A percentile compares a stretch with the other conserved stretches of the same genome.
Evolutionary conservation across 225 moss, liverwort and hornwort species (phyloP).

Genomic region (Climacium dendroides): DNA sequence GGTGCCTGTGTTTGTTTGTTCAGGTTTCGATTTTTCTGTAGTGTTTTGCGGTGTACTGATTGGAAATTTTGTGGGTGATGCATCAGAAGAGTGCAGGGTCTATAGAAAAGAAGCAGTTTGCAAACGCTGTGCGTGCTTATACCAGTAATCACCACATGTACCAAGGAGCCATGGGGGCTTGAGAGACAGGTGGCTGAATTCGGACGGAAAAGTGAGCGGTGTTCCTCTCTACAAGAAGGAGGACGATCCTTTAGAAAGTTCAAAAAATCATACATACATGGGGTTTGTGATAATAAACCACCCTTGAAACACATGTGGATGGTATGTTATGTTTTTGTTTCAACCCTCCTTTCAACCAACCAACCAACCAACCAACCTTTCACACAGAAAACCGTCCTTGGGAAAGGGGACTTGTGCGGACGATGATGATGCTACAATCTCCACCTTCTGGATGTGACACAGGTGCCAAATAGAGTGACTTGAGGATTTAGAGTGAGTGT

Average conservation of each 20-base stretch:
- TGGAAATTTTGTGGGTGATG: background rate
- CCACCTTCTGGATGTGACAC: background rate
- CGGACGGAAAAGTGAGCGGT: background rate
- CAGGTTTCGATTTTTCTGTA: background rate
- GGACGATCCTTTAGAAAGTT: background rate
- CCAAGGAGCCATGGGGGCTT: slow-evolving; percentile 41
- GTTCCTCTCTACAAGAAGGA: slow-evolving; percentile 13
- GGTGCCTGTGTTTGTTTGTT: background rate
- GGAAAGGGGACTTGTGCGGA: slow-evolving; percentile 6
- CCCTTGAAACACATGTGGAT: background rate
- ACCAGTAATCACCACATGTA: slow-evolving; percentile 13
- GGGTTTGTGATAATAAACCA: background rate
- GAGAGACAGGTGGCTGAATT: background rate
- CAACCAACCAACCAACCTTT: background rate
- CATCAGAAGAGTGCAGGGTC: slow-evolving; percentile 7
- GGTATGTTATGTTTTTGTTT: background rate
- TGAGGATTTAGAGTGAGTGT: background rate
- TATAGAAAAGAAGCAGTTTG: slow-evolving; percentile 11
- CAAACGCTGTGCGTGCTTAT: background rate
- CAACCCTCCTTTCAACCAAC: background rate
- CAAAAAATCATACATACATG: background rate
- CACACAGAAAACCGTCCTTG: background rate
- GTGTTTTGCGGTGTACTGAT: background rate
- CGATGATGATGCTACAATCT: background rate
- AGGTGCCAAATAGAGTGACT: background rate